Evolutionary conservation across 345 rosid genomes (phyloP).

Genomic region (Lenwebbia sp.): DNA sequence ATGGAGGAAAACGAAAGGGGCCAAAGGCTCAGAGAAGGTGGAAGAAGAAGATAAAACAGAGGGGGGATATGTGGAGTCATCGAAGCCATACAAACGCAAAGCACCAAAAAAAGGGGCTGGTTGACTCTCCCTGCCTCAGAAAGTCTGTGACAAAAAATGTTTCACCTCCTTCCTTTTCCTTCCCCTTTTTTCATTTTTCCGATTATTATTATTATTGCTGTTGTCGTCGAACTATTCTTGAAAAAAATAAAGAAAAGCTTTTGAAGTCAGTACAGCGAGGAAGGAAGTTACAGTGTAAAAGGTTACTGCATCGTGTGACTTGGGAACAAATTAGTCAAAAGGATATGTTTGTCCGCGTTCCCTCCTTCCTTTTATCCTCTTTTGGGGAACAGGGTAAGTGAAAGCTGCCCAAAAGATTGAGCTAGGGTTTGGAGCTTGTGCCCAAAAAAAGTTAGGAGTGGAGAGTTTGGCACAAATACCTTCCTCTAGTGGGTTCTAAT

Average conservation of each 20-base stretch:
- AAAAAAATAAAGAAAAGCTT: background rate
- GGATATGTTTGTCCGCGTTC: background rate
- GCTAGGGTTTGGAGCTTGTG: background rate
- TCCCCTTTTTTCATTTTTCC: no score
- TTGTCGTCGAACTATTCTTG: background rate
- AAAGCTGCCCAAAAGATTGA: background rate
- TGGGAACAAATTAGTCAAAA: background rate
- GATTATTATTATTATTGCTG: no score
- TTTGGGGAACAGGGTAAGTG: background rate
- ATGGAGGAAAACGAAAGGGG: background rate
- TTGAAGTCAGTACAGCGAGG: background rate
- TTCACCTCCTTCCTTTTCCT: background rate
- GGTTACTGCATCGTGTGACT: background rate
- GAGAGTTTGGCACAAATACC: background rate
- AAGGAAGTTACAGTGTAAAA: background rate
- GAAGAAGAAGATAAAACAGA: conserved; percentile 21
- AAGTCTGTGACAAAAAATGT: conserved; percentile 17
- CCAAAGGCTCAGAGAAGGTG: background rate
- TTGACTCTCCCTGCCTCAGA: conserved; percentile 48
- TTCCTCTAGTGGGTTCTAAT: background rate
- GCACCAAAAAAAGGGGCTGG: conserved; percentile 37
- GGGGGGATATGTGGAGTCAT: conserved; percentile 42
- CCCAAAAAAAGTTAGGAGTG: background rate
- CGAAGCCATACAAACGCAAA: conserved; percentile 65
- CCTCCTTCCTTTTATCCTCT: background rate